phyloP scores from a whole-genome alignment of 1,139 yeast genomes.

The Kluyveromyces sp. region DNA sequence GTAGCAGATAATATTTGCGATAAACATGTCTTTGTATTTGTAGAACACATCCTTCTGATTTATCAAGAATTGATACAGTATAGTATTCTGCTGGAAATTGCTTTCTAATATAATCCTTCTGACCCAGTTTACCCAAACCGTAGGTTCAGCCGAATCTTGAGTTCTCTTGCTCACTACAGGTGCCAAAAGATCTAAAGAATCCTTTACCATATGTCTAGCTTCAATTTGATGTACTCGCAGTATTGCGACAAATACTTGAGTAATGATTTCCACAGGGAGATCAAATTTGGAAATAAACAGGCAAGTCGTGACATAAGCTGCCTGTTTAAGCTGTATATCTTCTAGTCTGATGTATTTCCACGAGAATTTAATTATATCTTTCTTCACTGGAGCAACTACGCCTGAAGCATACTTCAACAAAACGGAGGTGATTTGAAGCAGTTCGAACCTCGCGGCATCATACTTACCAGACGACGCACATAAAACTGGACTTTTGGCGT shows the following conservation, averaged over 20 bases:
- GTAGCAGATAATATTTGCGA: conserved; percentile 85
- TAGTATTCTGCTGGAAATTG: conserved; percentile 66
- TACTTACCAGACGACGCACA: conserved; percentile 58
- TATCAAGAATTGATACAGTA: conserved; percentile 80
- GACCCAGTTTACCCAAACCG: conserved; percentile 94
- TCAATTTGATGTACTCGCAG: conserved; percentile 82
- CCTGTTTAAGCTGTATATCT: conserved; percentile 83
- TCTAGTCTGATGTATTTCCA: conserved; percentile 92
- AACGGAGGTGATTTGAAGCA: conserved; percentile 75
- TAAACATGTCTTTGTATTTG: conserved; percentile 80
- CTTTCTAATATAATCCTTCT: conserved; percentile 88
- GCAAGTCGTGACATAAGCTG: conserved; percentile 85
- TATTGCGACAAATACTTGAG: conserved; percentile 87
- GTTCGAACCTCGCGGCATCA: conserved; percentile 70
- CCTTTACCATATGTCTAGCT: conserved; percentile 74
- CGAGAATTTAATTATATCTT: conserved; percentile 85
- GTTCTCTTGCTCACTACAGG: conserved; percentile 78
- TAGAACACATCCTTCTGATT: conserved; percentile 81
- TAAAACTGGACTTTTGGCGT: conserved; percentile 34
- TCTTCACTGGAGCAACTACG: conserved; percentile 56
- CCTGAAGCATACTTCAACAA: conserved; percentile 65
- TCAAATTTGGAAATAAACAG: conserved; percentile 84
- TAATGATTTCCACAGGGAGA: conserved; percentile 80
- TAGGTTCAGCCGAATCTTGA: conserved; percentile 48
- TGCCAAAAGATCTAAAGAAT: conserved; percentile 82